A percentile compares a stretch with the other conserved stretches of the same genome.
Conservation (phyloP, 2,329 filamentous ascomycete species). For the Botrytis squamosa region DNA sequence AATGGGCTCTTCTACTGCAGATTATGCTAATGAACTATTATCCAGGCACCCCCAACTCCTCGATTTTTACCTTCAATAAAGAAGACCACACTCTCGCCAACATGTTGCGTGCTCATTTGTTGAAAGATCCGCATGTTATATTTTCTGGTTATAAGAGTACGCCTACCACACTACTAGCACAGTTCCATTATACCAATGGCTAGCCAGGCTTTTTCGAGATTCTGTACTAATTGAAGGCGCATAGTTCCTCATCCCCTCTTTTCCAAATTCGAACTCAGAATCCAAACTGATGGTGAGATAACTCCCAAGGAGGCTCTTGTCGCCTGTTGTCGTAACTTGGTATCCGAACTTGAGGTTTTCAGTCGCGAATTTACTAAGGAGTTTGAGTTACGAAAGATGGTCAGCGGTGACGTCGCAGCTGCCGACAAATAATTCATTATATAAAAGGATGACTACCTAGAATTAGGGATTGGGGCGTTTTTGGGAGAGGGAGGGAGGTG, state of each 20-base stretch:
- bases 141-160: conserved; percentile 90
- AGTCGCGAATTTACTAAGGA: conserved; percentile 90
- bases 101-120: conserved; percentile 79
- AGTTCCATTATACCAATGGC: background rate
- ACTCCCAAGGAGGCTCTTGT: conserved; percentile 88
- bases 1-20: background rate
- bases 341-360: conserved; percentile 76
- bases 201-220: background rate
- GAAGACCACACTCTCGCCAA: conserved; percentile 97
- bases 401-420: conserved; percentile 44
- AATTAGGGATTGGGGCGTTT: conserved; percentile 4
- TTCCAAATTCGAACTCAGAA: conserved; percentile 66
- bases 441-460: background rate
- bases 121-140: conserved; percentile 77
- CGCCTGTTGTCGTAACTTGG: conserved; percentile 75
- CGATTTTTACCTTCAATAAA: conserved; percentile 92
- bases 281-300: conserved; percentile 87
- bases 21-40: conserved; percentile 10
- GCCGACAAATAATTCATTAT: conserved; percentile 23
- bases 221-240: background rate
- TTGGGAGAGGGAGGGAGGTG: background rate
- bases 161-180: conserved; percentile 42
- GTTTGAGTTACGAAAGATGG: conserved; percentile 85
- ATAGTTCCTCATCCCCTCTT: conserved; percentile 45
- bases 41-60: conserved; percentile 86